These are phyloP conservation scores for Glonium stellatum DNA, from an alignment of 495 filamentous ascomycete species.

Conservation along the genomic window DNA sequence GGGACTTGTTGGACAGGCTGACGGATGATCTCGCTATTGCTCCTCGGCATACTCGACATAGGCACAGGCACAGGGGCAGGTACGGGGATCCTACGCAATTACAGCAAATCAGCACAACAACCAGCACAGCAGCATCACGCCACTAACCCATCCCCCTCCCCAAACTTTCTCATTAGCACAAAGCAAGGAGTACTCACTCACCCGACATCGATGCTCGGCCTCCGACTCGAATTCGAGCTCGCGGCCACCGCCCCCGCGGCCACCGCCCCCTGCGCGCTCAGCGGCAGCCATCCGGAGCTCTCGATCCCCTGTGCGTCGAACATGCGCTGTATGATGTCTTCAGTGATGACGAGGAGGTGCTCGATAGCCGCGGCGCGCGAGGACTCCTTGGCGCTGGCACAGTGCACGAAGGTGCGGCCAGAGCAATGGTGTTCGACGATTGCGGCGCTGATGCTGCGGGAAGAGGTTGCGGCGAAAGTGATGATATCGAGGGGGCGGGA, in stretches of 20 bases:
- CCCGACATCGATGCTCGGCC: conserved; percentile 20
- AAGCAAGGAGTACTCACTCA: too few relatives aligned
- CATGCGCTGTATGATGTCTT: conserved; percentile 16
- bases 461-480: conserved; percentile 15
- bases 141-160: too few relatives aligned
- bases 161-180: too few relatives aligned
- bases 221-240: conserved; percentile 4
- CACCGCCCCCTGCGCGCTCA: neutral
- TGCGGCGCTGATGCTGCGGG: conserved; percentile 20
- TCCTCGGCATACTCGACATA: conserved; percentile 4
- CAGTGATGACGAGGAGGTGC: conserved; percentile 26
- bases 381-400: conserved; percentile 17
- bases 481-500: conserved; percentile 22
- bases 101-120: neutral
- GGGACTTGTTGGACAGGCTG: too few relatives aligned
- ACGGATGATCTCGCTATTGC: conserved; percentile 15
- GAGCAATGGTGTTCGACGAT: conserved; percentile 23
- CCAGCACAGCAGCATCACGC: too few relatives aligned
- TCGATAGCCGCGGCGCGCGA: conserved; percentile 18
- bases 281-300: conserved; percentile 22
- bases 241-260: conserved; percentile 3
- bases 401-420: conserved; percentile 25
- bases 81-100: conserved; percentile 10
- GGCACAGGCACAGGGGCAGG: too few relatives aligned
- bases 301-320: conserved; percentile 22